Evolutionary conservation across 352 stramenopile species (phyloP).

Genomic region (Phytopythium boreale): DNA sequence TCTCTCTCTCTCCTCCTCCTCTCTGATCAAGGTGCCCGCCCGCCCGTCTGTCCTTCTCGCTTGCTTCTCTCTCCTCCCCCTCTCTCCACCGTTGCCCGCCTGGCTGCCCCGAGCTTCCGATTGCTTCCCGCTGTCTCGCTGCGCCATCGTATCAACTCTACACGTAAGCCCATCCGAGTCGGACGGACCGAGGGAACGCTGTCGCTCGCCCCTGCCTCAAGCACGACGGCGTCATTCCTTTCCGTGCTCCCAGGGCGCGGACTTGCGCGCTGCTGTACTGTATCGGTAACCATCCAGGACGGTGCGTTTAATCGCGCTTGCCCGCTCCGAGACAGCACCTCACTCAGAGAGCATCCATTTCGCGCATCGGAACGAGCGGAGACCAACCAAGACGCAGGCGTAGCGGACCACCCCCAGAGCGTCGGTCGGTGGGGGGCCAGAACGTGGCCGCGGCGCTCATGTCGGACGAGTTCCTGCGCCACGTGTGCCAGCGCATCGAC

Average conservation of each 20-base stretch:
- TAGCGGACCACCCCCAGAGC: too few species aligned
- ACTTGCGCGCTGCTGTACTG: too few species aligned
- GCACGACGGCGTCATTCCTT: neutral
- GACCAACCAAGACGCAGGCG: too few species aligned
- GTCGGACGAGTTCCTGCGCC: constrained; percentile 31
- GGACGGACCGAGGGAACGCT: neutral
- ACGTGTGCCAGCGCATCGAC: constrained; percentile 51
- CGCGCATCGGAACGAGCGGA: too few species aligned
- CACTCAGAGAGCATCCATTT: too few species aligned
- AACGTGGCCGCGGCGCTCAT: constrained; percentile 1
- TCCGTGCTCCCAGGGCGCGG: neutral
- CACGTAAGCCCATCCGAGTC: neutral
- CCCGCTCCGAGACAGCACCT: too few species aligned
- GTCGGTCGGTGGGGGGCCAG: too few species aligned
- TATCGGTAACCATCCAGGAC: too few species aligned
- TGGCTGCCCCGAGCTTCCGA: neutral
- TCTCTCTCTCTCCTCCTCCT: neutral
- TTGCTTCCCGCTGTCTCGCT: neutral
- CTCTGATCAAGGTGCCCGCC: neutral
- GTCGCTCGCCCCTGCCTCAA: neutral
- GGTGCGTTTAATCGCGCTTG: too few species aligned
- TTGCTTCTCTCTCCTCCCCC: neutral
- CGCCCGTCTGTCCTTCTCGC: neutral
- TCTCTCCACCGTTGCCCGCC: neutral
- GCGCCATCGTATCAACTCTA: neutral